Evolutionary conservation across 257 asterid species (phyloP), one percentile per base, ranked within the genome.

Genomic region (Solanum virginianum): DNA sequence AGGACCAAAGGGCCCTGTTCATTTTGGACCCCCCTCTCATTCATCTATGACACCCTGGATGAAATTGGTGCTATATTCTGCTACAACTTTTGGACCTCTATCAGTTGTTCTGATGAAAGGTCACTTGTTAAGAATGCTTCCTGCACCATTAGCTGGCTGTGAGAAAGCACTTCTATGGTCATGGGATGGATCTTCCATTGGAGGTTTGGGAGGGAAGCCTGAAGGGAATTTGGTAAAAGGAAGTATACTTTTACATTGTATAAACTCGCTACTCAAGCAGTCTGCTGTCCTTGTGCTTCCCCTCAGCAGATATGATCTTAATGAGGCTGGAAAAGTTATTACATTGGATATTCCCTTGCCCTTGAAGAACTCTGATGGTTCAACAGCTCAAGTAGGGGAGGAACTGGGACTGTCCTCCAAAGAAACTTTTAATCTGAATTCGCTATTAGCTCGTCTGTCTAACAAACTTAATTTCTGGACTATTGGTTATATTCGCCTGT

Each of bases 21-120:
- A 97, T 92, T 97, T 97, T 89, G 99, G 99, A 65, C 99, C 99
- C 60, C 99, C 98, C 56, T 92, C 98, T 29, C 92, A 94, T 87
- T 93, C 98, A 85, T 95, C 98, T 55, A 95, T 97, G 98, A 97
- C 99, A 85, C 98, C 99, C 81, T 97, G 99, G 99, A 95, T 97
- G 96, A 97, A 94, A 88, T 91, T 97, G 93, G 95, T 93, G 47
- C 85, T 97, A 36, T 97, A 94, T 89, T 85, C 96, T 82, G 95
- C 94, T 88, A 90, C 93, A 24, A 91, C 93, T 80, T 90, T 92
- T 90, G 98, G 99, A 81, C 99, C 99, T 84, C 92, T 97, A 87
- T 97, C 99, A 83, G 97, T 97, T 89, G 98, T 94, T 91, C 85
- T 97, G 89, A 92, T 95, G 93, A 95, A 97, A 90, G 99, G 99